A percentile compares a stretch with the other conserved stretches of the same genome.
Conservation (phyloP, 192 early-diverging fungal genomes). For the Coemansia sp. region DNA sequence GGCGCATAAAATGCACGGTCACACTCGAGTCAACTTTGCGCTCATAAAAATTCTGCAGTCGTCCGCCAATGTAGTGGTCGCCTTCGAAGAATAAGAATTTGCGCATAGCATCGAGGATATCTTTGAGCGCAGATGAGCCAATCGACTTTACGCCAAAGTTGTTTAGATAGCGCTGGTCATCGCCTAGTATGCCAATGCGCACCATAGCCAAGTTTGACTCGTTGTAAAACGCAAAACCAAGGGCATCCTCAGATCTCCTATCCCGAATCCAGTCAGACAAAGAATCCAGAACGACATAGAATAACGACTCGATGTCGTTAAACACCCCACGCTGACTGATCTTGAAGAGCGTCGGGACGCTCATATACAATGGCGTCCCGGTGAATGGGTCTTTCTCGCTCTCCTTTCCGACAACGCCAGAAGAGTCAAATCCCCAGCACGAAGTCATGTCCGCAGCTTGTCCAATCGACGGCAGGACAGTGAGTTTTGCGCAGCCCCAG, state of each 20-base stretch:
- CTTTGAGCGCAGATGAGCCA: background rate
- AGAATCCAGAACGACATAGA: background rate
- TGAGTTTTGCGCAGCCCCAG: constrained; percentile 17
- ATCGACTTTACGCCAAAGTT: background rate
- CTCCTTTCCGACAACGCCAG: background rate
- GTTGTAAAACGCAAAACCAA: background rate
- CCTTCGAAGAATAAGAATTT: background rate
- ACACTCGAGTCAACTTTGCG: too few relatives aligned
- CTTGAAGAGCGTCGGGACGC: constrained; percentile 11
- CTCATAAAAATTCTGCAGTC: background rate
- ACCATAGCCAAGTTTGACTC: background rate
- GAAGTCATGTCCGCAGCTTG: background rate
- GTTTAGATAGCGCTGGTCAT: background rate
- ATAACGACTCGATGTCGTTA: background rate
- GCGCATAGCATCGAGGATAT: background rate
- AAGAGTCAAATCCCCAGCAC: background rate
- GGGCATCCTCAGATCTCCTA: background rate
- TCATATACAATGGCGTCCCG: constrained; percentile 4
- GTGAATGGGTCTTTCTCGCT: background rate
- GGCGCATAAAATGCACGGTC: too few relatives aligned
- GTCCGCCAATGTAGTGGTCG: background rate
- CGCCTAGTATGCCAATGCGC: background rate
- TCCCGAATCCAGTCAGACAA: background rate
- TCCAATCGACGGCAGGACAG: background rate
- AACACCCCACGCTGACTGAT: background rate